A percentile compares a stretch with the other conserved stretches of the same genome.
Conservation (phyloP, 495 filamentous ascomycete species). For the Annulohypoxylon stygium region DNA sequence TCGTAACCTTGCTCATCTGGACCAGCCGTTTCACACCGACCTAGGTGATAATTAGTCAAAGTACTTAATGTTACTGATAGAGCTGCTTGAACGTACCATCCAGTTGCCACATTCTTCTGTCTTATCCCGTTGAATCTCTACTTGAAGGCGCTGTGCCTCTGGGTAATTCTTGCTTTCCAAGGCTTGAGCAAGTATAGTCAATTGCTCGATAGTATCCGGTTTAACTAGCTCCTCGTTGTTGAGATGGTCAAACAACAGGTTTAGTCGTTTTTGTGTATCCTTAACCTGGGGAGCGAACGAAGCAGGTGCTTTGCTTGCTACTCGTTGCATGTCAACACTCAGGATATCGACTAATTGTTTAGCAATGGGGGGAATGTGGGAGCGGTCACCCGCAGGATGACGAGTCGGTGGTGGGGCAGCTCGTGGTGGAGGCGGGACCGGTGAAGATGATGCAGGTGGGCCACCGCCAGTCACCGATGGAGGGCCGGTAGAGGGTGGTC, state of each 20-base stretch:
- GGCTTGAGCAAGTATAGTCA: conserved; percentile 72
- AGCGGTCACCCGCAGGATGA: conserved; percentile 88
- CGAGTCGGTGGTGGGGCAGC: conserved; percentile 62
- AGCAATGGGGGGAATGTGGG: conserved; percentile 84
- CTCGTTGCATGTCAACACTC: conserved; percentile 84
- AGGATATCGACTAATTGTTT: conserved; percentile 85
- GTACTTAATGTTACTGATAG: conserved; percentile 19
- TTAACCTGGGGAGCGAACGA: conserved; percentile 87
- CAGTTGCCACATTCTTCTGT: conserved; percentile 90
- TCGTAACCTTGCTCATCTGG: conserved; percentile 86
- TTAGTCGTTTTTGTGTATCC: conserved; percentile 91
- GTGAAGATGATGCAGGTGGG: conserved; percentile 64
- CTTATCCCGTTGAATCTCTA: conserved; percentile 84
- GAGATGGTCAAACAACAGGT: conserved; percentile 92
- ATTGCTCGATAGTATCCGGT: conserved; percentile 79
- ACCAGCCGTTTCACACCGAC: conserved; percentile 93
- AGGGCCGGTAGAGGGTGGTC: conserved; percentile 61
- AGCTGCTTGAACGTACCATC: conserved; percentile 79
- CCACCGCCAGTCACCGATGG: conserved; percentile 62
- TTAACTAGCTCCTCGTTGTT: conserved; percentile 94
- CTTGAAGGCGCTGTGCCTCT: conserved; percentile 78
- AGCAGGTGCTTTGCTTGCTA: conserved; percentile 83
- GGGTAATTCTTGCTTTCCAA: conserved; percentile 80
- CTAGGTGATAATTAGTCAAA: conserved; percentile 59
- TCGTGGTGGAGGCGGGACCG: conserved; percentile 61